A percentile compares a stretch with the other conserved stretches of the same genome.
phyloP scores from a whole-genome alignment of 495 filamentous ascomycete species.

The Paragyromitra xinjiangensis region DNA sequence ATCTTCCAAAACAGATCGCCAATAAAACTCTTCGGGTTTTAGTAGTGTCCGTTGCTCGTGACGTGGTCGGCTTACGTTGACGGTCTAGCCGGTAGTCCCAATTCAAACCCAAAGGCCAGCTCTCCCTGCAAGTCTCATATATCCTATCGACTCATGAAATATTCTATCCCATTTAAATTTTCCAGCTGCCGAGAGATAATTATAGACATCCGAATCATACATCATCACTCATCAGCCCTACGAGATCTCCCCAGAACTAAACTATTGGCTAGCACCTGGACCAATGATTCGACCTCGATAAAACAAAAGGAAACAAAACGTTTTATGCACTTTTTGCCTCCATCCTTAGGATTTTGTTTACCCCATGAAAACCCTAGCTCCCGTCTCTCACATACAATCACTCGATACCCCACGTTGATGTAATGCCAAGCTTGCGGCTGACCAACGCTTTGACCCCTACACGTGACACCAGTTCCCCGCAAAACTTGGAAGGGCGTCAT shows the following conservation, averaged over 20 bases:
- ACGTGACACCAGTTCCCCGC: constrained; percentile 38
- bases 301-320: neutral
- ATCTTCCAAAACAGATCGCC: neutral
- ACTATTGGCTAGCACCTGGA: neutral
- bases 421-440: constrained; percentile 42
- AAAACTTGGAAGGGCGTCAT: constrained; percentile 35
- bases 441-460: constrained; percentile 24
- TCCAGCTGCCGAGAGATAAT: neutral
- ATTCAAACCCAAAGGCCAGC: neutral
- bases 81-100: neutral
- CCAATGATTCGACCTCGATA: neutral
- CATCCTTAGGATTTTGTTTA: neutral
- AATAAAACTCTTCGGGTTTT: neutral
- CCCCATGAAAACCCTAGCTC: neutral
- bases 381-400: constrained; percentile 21
- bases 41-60: neutral
- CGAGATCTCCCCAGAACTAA: neutral
- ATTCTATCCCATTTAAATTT: neutral
- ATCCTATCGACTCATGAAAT: neutral
- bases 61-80: constrained; percentile 14
- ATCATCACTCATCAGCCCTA: constrained; percentile 9
- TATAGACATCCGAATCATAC: neutral
- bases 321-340: neutral
- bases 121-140: neutral
- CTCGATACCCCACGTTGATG: constrained; percentile 39